These are phyloP conservation scores for Plasmodium fragile DNA, from an alignment of 169 alveolate species.

Conservation along the genomic window DNA sequence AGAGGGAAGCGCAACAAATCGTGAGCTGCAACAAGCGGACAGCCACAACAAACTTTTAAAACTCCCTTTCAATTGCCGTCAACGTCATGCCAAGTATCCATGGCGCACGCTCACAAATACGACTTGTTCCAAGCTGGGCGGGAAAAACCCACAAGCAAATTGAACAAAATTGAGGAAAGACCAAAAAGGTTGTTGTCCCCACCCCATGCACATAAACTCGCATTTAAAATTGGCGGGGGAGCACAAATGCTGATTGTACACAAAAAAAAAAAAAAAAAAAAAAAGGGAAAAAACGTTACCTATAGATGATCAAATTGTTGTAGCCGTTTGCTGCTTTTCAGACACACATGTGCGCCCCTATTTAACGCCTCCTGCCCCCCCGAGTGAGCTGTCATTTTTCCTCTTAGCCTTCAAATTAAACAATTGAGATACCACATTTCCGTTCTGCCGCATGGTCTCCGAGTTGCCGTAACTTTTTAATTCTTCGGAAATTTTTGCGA, in stretches of 20 bases:
- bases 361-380: neutral
- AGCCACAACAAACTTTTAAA: neutral
- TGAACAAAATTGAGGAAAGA: neutral
- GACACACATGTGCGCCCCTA: neutral
- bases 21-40: neutral
- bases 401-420: conserved; percentile 70
- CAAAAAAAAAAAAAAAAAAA: neutral
- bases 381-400: conserved; percentile 22
- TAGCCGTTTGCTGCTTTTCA: neutral
- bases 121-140: neutral
- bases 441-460: conserved; percentile 62
- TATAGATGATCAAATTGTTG: neutral
- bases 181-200: neutral
- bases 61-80: neutral
- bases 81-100: neutral
- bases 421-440: conserved; percentile 56
- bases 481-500: conserved; percentile 57
- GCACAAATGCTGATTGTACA: neutral
- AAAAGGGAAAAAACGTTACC: neutral
- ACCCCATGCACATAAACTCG: neutral
- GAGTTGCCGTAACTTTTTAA: conserved; percentile 56
- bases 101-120: neutral
- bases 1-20: neutral
- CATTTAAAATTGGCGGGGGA: neutral
- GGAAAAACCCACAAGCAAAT: neutral